Base-by-base conservation (phyloP, 2,329 filamentous ascomycete genomes). In the Aspergillus costaricaensis region DNA sequence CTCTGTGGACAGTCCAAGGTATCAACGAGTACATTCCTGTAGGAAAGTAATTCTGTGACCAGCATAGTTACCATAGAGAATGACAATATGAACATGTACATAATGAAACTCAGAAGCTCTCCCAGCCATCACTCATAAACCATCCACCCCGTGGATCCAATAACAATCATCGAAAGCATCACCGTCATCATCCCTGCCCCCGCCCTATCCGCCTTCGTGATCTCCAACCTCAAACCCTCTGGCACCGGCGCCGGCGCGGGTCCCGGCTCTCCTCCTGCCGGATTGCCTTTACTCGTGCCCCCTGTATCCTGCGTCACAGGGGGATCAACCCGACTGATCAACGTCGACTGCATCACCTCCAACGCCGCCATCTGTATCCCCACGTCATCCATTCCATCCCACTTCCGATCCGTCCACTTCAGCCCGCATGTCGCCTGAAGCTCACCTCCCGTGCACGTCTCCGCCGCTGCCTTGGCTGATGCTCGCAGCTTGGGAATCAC, bases 391-490 rank as follows among this genome's bases (percentile, higher is more conserved):
- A 65, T 72, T 2, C 74, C 72, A 38, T 77, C 76, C 68, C 72
- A 78, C 38, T 72, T 72, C 49, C 69, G 55, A 0, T 70, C 68
- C 1, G 70, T 74, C 79, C 79, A 81, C 57, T 75, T 73, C 50
- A 77, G 56, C 3, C 79, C 79, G 53, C 80, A 82, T 0, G 70
- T 71, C 5, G 63, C 64, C 0, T 65, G 55, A 5, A 76, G 76
- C 23, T 80, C 76, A 27, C 82, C 71, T 19, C 82, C 84, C 2
- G 76, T 78, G 67, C 85, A 88, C 8, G 81, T 80, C 49, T 77
- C 72, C 0, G 84, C 85, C 2, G 85, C 86, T 1, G 82, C 83
- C 27, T 72, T 65, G 0, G 85, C 87, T 5, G 83, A 85, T 1
- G 79, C 75, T 39, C 78, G 75, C 2, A 89, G 74, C n/a, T 81